These are phyloP conservation scores for Xanthoconium purpureum DNA, from an alignment of 768 basidiomycete genomes.

Conservation along the genomic window DNA sequence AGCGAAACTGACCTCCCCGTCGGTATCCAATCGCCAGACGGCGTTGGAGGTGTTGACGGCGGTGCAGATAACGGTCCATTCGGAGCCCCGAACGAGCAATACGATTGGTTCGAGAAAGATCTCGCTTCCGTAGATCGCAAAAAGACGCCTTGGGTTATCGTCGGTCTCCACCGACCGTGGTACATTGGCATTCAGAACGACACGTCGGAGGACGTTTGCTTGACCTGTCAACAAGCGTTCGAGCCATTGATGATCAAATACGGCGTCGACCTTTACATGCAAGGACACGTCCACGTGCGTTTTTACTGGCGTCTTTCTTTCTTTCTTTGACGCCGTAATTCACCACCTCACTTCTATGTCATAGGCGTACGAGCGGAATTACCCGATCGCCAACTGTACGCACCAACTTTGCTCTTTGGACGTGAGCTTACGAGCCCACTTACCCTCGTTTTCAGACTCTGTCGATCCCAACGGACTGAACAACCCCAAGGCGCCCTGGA, in stretches of 20 bases:
- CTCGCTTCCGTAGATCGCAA: slow-evolving; percentile 21
- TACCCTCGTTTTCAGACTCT: not conserved
- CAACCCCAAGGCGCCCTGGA: slow-evolving; percentile 26
- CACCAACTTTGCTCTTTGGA: not conserved
- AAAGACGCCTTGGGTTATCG: slow-evolving; percentile 27
- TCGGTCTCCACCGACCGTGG: slow-evolving; percentile 31
- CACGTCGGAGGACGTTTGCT: slow-evolving; percentile 3
- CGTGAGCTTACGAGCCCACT: too few species aligned
- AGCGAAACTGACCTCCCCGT: slow-evolving; percentile 26
- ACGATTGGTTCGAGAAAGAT: slow-evolving; percentile 26
- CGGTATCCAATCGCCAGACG: slow-evolving; percentile 26
- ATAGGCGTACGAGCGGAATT: slow-evolving; percentile 27
- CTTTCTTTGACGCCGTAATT: not conserved
- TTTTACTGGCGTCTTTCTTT: too few species aligned
- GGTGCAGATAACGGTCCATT: slow-evolving; percentile 26
- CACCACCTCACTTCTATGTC: not conserved
- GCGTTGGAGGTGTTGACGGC: slow-evolving; percentile 12
- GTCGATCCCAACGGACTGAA: slow-evolving; percentile 24
- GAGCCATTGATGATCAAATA: slow-evolving; percentile 32
- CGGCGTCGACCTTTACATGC: slow-evolving; percentile 31
- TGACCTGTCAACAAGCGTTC: slow-evolving; percentile 24
- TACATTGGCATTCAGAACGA: slow-evolving; percentile 19
- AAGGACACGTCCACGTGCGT: slow-evolving; percentile 27
- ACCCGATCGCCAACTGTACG: slow-evolving; percentile 26
- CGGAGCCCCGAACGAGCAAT: slow-evolving; percentile 28